Base-by-base conservation (phyloP, 495 filamentous ascomycete species). In the Pyrenula massariospora region DNA sequence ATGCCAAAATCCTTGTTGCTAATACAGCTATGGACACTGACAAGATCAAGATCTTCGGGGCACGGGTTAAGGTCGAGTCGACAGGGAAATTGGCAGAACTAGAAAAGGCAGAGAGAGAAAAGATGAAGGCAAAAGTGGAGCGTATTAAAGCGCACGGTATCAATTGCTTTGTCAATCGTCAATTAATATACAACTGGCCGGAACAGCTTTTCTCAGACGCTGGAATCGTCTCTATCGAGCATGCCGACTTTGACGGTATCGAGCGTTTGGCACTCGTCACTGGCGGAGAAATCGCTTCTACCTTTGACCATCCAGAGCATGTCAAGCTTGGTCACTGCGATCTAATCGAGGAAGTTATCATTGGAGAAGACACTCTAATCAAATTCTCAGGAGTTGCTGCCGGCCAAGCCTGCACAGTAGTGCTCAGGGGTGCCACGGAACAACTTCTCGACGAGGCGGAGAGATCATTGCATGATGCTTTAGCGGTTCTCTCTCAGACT, bases 21-120 rank as follows among this genome's bases (percentile, higher is more conserved):
- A 98, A 98, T 72, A 98, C 93, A 11, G 86, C 92, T 3, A 98
- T 98, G 93, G 93, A 98, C 70, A 97, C 93, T 23, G 93, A 98
- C 73, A 98, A 98, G 79, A 88, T 98, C 73, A 98, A 98, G 81
- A 96, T 98, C 63, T 98, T 97, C 67, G 93, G 93, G 57, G 93
- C 93, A 20, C 84, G 90, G 22, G 87, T 97, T 63, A 95, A 96
- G 79, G 93, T 77, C 51, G 88, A 89, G 62, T 91, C 88, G 25
- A 98, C 93, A 10, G 87, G 89, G 58, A 96, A 97, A 79, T 77
- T 98, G 24, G 93, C 93, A 12, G 94, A 98, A 60, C 80, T 98
- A 52, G 93, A 98, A 75, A 93, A 89, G 77, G 94, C 93, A 21
- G 93, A 98, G 77, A 84, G 88, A 56, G 92, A 97, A 65, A 98